Base-by-base conservation (phyloP, 164 flowering plant genomes). In the Piper longum region DNA sequence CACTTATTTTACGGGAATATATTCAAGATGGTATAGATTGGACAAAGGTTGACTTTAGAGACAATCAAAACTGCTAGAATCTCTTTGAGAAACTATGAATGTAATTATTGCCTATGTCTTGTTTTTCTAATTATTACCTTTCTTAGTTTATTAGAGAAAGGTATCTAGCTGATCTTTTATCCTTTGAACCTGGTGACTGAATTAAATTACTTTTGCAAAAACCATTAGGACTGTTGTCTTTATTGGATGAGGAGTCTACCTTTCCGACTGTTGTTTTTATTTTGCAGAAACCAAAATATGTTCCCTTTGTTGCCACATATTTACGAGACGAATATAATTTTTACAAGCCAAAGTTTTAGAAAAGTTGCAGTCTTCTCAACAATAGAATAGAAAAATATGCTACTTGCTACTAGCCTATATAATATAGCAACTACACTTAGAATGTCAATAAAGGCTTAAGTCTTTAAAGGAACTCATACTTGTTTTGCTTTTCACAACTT, bases 11-110 rank as follows among this genome's bases (percentile, higher is more conserved):
- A 26, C 85, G 89, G 97, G 97, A 91, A 72, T 95, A 91, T 66
- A 77, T 91, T 68, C 91, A 91, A 73, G 96, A 95, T 79, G 99
- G 99, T 57, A 95, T 95, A 71, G 99, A 95, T 73, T 95, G 97
- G 97, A 64, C 91, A 69, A 91, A 77, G 74, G 96, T 95, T 77
- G 96, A 95, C 60, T 91, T 95, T 77, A 96, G 91, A 70, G 99
- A 95, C 83, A 95, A 95, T 69, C 96, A 95, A 70, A 89, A 83
- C 67, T 95, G 99, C 69, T 77, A 91, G 54, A 82, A 80, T 82
- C 96, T 95, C 64, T 95, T 91, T 72, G 99, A 95, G 67, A 95
- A 89, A 97, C 97, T 93, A 74, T 8, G 43, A 45, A 42, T 56
- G 40, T 59, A 39, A 19, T 54, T 45, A 44, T 12, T 65, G 26